Evolutionary conservation across 2,329 filamentous ascomycete genomes (phyloP).

Genomic region (Didymella segeticola): DNA sequence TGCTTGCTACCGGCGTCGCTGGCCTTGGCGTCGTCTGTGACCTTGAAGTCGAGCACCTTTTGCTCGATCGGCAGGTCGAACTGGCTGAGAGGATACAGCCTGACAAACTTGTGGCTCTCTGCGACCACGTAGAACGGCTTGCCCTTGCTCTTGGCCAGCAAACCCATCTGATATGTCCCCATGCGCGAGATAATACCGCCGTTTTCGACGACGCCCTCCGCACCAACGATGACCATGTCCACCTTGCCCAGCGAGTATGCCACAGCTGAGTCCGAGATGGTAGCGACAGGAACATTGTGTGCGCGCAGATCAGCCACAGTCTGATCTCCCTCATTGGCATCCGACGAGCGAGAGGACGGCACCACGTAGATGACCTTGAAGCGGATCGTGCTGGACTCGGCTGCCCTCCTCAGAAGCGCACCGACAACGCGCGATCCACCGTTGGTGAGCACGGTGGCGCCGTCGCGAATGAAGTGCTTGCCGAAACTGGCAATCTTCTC

Average conservation of each 20-base stretch:
- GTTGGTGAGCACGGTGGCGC: constrained; percentile 84
- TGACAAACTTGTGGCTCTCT: constrained; percentile 96
- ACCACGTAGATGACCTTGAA: constrained; percentile 82
- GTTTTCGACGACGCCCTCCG: constrained; percentile 91
- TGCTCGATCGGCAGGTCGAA: constrained; percentile 82
- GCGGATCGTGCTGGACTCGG: constrained; percentile 68
- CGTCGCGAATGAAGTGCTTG: constrained; percentile 78
- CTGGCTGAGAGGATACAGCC: constrained; percentile 83
- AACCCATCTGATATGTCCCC: constrained; percentile 84
- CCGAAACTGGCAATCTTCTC: constrained; percentile 83
- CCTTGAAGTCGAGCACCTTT: constrained; percentile 75
- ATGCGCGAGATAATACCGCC: constrained; percentile 90
- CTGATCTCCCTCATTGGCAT: constrained; percentile 66
- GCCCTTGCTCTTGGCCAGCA: constrained; percentile 74
- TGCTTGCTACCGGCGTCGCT: constrained; percentile 43
- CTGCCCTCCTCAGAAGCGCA: constrained; percentile 75
- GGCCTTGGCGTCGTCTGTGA: constrained; percentile 50
- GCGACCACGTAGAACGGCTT: constrained; percentile 89
- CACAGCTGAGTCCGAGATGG: constrained; percentile 76
- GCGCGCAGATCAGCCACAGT: constrained; percentile 75
- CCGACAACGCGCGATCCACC: constrained; percentile 87
- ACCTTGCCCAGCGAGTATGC: constrained; percentile 81
- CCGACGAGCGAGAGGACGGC: constrained; percentile 39
- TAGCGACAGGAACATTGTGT: constrained; percentile 81
- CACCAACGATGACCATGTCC: constrained; percentile 69